Evolutionary conservation across 495 filamentous ascomycete genomes (phyloP).

Genomic region (Amniculicola lignicola): DNA sequence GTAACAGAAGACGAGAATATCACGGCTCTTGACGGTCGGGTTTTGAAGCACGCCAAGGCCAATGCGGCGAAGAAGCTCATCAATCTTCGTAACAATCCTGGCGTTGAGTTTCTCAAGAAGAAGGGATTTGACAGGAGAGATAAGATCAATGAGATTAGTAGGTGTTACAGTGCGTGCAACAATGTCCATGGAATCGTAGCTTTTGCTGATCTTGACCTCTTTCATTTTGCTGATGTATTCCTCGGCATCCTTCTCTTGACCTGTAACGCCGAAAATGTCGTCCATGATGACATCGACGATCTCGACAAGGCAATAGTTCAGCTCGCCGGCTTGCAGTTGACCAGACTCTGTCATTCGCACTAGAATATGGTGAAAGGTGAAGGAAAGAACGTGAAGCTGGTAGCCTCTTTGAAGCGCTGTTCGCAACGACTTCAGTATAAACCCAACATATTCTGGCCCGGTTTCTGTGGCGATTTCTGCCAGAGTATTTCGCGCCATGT

Average conservation of each 20-base stretch:
- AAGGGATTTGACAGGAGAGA: constrained; percentile 71
- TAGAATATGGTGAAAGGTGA: constrained; percentile 89
- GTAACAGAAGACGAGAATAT: constrained; percentile 87
- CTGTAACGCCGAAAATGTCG: constrained; percentile 93
- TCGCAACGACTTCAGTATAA: constrained; percentile 88
- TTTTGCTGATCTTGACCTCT: constrained; percentile 96
- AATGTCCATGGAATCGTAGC: constrained; percentile 94
- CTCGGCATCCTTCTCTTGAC: constrained; percentile 94
- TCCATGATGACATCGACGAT: constrained; percentile 89
- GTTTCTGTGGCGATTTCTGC: constrained; percentile 74
- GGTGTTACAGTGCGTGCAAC: constrained; percentile 77
- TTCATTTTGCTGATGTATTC: constrained; percentile 95
- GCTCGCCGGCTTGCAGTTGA: constrained; percentile 72
- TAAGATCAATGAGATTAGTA: constrained; percentile 65
- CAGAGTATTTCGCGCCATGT: constrained; percentile 84
- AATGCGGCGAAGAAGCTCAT: constrained; percentile 82
- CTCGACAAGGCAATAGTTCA: constrained; percentile 81
- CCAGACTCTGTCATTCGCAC: constrained; percentile 57
- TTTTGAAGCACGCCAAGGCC: constrained; percentile 79
- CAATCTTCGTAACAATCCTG: constrained; percentile 78
- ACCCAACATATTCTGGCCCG: constrained; percentile 78
- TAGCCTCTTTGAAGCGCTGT: constrained; percentile 77
- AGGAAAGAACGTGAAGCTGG: constrained; percentile 93
- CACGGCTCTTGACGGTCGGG: constrained; percentile 65
- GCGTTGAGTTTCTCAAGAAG: constrained; percentile 78